Percentiles rank a stretch among this genome's conserved stretches.
These are phyloP conservation scores for Fusarium oligoseptatum DNA, from an alignment of 2,329 filamentous ascomycete species.

Conservation along the genomic window DNA sequence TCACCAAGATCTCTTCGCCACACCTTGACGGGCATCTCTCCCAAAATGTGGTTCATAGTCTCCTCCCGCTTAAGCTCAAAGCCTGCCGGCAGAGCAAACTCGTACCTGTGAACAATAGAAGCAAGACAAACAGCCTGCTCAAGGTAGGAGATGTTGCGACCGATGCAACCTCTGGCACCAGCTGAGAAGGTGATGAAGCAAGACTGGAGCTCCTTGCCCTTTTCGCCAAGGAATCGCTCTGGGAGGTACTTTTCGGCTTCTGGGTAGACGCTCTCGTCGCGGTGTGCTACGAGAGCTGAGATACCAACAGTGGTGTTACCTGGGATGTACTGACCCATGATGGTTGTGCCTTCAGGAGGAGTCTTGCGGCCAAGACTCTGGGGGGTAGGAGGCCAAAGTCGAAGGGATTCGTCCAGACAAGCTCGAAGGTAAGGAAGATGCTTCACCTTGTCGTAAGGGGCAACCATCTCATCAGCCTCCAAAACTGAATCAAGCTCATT, in stretches of 20 bases:
- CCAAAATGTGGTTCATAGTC: constrained; percentile 2
- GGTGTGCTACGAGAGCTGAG: background rate
- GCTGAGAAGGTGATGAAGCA: constrained; percentile 3
- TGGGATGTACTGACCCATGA: background rate
- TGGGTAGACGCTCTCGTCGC: background rate
- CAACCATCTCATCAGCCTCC: constrained; percentile 2
- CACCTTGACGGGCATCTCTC: constrained; percentile 8
- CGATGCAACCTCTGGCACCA: constrained; percentile 5
- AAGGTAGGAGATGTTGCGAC: background rate
- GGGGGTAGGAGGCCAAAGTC: constrained; percentile 2
- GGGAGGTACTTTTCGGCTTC: constrained; percentile 3
- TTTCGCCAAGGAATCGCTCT: background rate
- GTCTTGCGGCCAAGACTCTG: constrained; percentile 1
- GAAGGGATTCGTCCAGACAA: constrained; percentile 5
- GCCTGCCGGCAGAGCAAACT: background rate
- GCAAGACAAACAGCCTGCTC: constrained; percentile 6
- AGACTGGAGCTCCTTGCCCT: background rate
- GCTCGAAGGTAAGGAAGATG: constrained; percentile 6
- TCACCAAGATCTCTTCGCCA: constrained; percentile 1
- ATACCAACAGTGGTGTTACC: background rate
- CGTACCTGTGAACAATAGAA: constrained; percentile 4
- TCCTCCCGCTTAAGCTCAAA: constrained; percentile 1
- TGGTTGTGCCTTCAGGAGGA: background rate
- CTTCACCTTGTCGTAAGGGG: constrained; percentile 7
- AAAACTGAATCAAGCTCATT: constrained; percentile 56